These are phyloP conservation scores for Claviceps sp. DNA, from an alignment of 2,329 filamentous ascomycete species.

Conservation along the genomic window DNA sequence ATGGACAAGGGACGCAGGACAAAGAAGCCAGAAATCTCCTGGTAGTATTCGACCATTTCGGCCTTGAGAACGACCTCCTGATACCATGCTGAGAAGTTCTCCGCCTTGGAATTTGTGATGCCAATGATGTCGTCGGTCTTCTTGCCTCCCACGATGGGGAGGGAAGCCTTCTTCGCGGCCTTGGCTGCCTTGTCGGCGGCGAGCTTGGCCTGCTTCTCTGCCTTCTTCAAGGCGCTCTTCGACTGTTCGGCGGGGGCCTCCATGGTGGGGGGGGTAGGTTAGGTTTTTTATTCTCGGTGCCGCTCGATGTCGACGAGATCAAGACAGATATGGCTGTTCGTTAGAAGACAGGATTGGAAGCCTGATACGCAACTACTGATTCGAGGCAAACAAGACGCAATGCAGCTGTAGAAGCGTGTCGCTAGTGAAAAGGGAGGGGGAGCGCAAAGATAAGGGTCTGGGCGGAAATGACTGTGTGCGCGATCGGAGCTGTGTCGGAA, in stretches of 20 bases:
- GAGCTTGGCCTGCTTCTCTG: slow-evolving; percentile 48
- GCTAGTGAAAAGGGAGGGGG: neutral
- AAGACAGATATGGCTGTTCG: neutral
- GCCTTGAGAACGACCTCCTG: slow-evolving; percentile 95
- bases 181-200: slow-evolving; percentile 49
- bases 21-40: slow-evolving; percentile 90
- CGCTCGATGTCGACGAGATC: neutral
- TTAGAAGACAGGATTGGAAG: neutral
- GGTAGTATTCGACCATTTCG: slow-evolving; percentile 94
- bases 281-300: slow-evolving; percentile 7
- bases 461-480: slow-evolving; percentile 3
- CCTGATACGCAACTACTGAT: neutral
- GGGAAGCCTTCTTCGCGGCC: slow-evolving; percentile 38
- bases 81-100: slow-evolving; percentile 91
- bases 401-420: neutral
- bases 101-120: slow-evolving; percentile 72
- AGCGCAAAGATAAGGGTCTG: neutral
- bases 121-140: slow-evolving; percentile 63
- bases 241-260: slow-evolving; percentile 27
- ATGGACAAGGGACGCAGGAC: slow-evolving; percentile 65
- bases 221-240: slow-evolving; percentile 53
- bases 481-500: neutral
- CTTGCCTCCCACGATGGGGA: slow-evolving; percentile 44
- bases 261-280: slow-evolving; percentile 12
- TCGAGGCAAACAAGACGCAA: neutral